Conservation (phyloP, 805 yeast genomes). For the Clavispora vitiphila region DNA sequence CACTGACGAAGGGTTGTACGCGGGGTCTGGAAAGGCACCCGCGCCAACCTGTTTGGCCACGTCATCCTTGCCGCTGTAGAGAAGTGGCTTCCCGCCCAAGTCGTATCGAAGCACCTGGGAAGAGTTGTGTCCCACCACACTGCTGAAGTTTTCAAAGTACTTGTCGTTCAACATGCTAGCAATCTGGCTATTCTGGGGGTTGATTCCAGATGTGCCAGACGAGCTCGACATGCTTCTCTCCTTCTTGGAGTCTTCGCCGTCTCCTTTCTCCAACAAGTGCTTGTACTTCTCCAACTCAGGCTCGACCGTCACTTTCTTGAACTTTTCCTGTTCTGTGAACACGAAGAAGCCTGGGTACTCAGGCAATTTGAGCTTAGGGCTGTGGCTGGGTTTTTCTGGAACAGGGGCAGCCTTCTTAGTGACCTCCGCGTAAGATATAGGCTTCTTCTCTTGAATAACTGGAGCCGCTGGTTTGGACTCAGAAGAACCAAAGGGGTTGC, state of each 20-base stretch:
- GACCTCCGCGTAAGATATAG: background rate
- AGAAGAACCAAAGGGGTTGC: constrained; percentile 13
- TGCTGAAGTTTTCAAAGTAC: constrained; percentile 73
- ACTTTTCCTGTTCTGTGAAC: constrained; percentile 67
- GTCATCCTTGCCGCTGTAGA: constrained; percentile 62
- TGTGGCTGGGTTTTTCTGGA: background rate
- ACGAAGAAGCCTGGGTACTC: constrained; percentile 61
- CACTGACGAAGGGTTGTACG: constrained; percentile 52
- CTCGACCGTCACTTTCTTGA: constrained; percentile 48
- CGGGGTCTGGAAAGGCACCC: constrained; percentile 51
- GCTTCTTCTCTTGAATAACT: background rate
- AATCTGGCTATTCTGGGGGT: constrained; percentile 25
- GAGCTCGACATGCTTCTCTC: constrained; percentile 13
- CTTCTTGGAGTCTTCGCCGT: constrained; percentile 28
- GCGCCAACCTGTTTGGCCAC: constrained; percentile 40
- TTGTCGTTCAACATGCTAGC: constrained; percentile 64
- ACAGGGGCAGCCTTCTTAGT: background rate
- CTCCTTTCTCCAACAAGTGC: constrained; percentile 47
- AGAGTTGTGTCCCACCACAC: constrained; percentile 74
- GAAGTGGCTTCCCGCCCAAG: constrained; percentile 68
- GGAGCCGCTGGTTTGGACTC: constrained; percentile 3
- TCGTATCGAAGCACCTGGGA: constrained; percentile 84
- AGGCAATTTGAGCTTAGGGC: constrained; percentile 30
- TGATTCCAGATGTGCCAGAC: constrained; percentile 11
- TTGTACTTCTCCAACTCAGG: constrained; percentile 46